Conservation (phyloP, 352 stramenopile genomes). For the Thalassiosira exigua region DNA sequence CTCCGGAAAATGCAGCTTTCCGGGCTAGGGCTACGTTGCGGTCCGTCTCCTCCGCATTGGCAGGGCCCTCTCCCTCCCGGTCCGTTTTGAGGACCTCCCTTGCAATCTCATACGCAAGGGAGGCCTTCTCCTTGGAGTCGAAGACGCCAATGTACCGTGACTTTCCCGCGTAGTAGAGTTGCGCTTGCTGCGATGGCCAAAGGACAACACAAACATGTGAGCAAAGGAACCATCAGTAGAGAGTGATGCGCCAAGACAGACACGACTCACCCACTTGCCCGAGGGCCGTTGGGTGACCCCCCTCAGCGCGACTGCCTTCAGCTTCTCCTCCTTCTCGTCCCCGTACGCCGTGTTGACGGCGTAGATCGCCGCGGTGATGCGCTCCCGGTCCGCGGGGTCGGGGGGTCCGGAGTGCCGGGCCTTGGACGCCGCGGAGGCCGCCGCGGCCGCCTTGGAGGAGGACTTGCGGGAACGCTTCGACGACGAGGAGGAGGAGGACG, state of each 20-base stretch:
- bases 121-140: constrained; percentile 83
- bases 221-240: background rate
- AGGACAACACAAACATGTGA: too few species aligned
- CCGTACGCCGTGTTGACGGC: constrained; percentile 76
- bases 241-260: background rate
- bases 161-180: constrained; percentile 82
- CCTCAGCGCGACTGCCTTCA: constrained; percentile 73
- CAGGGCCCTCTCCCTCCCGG: constrained; percentile 33
- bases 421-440: background rate
- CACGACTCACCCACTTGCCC: constrained; percentile 76
- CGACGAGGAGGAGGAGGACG: too few species aligned
- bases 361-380: constrained; percentile 67
- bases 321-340: constrained; percentile 70
- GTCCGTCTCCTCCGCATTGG: constrained; percentile 1
- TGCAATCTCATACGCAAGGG: constrained; percentile 83
- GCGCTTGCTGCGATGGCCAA: too few species aligned
- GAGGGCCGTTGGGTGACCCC: constrained; percentile 84
- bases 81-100: constrained; percentile 79
- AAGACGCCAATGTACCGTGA: constrained; percentile 86
- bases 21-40: constrained; percentile 21
- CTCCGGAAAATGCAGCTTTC: constrained; percentile 29
- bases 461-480: background rate
- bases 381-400: constrained; percentile 68
- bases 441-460: constrained; percentile 23
- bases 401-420: constrained; percentile 1